Percentiles rank a stretch among this genome's conserved stretches.
phyloP scores from a whole-genome alignment of 2,329 filamentous ascomycete species.

The Aspergillus pseudonomiae region DNA sequence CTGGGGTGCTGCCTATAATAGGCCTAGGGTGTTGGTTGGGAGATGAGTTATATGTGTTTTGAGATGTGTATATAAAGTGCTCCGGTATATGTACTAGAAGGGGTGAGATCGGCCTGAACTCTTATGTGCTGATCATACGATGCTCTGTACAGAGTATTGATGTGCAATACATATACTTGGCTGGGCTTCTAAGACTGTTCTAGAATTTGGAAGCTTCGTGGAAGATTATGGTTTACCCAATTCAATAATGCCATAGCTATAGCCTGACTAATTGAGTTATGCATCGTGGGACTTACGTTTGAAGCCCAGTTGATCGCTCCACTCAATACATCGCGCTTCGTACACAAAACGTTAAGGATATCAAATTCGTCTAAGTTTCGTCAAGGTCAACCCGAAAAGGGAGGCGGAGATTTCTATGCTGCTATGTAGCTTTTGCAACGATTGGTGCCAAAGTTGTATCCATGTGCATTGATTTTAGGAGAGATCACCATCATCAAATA shows the following conservation, averaged over 20 bases:
- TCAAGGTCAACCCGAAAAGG: not conserved
- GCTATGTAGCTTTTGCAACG: not conserved
- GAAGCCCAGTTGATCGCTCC: not conserved
- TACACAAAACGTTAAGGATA: not conserved
- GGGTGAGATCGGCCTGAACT: not conserved
- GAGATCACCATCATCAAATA: not conserved
- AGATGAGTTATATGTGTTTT: not conserved
- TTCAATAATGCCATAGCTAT: not conserved
- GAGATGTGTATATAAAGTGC: not conserved
- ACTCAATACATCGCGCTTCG: not conserved
- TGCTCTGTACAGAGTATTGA: not conserved
- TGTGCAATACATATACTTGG: not conserved
- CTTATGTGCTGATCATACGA: not conserved
- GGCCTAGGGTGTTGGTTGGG: not conserved
- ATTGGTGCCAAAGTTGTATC: not conserved
- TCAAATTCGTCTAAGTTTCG: not conserved
- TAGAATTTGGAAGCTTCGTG: not conserved
- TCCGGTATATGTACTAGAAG: not conserved
- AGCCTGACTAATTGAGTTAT: not conserved
- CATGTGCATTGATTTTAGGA: not conserved
- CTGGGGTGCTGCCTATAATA: not conserved
- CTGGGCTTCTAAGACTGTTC: not conserved
- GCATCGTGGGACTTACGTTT: not conserved
- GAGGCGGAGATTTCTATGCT: not conserved
- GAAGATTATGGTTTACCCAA: not conserved